phyloP scores from a whole-genome alignment of 495 filamentous ascomycete species.

The Aspergillus campestris region DNA sequence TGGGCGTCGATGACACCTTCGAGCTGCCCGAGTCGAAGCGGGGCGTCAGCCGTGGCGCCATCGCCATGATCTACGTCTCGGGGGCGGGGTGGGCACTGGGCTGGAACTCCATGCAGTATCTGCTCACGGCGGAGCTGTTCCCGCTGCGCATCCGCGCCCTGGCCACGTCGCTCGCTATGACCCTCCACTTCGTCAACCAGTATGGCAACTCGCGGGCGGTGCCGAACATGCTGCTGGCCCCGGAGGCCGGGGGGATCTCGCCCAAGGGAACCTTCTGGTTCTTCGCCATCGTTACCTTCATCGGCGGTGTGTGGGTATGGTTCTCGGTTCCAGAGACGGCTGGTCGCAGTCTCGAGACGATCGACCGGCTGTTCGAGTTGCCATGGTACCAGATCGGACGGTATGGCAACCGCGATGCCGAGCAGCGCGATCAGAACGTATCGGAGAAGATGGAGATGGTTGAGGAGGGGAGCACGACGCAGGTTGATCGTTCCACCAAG shows the following conservation, averaged over 20 bases:
- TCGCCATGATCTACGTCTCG: slow-evolving; percentile 59
- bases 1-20: slow-evolving; percentile 28
- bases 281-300: slow-evolving; percentile 52
- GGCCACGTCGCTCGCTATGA: slow-evolving; percentile 36
- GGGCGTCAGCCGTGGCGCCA: slow-evolving; percentile 43
- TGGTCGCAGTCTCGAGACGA: slow-evolving; percentile 39
- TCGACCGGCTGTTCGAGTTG: slow-evolving; percentile 60
- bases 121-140: slow-evolving; percentile 68
- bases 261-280: slow-evolving; percentile 59
- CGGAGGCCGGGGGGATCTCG: slow-evolving; percentile 35
- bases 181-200: slow-evolving; percentile 64
- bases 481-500: neutral
- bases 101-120: slow-evolving; percentile 70
- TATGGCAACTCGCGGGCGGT: slow-evolving; percentile 54
- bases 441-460: slow-evolving; percentile 21
- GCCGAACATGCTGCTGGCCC: slow-evolving; percentile 46
- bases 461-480: slow-evolving; percentile 1
- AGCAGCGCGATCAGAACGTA: slow-evolving; percentile 30
- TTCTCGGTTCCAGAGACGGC: slow-evolving; percentile 37
- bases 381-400: slow-evolving; percentile 59
- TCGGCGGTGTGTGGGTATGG: slow-evolving; percentile 54
- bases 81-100: slow-evolving; percentile 64
- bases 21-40: slow-evolving; percentile 20
- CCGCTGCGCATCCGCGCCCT: slow-evolving; percentile 47
- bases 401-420: slow-evolving; percentile 50